phyloP scores from a whole-genome alignment of 129 eudicot species.

The Flaveria trinervia region DNA sequence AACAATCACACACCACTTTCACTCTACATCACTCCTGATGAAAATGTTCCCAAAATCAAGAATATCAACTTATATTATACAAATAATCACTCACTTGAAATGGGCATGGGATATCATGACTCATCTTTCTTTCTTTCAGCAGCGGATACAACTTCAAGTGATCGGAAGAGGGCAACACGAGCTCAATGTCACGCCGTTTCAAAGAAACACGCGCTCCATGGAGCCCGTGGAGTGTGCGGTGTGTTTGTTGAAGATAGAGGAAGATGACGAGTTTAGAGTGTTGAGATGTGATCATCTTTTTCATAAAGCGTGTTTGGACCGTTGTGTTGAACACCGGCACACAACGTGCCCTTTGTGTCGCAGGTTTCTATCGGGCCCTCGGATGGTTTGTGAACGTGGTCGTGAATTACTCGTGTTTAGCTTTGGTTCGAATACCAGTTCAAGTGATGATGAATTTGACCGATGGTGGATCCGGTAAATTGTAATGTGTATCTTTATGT shows the following conservation, averaged over 20 bases:
- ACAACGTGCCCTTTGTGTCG: slow-evolving; percentile 49
- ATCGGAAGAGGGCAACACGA: background rate
- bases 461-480: slow-evolving; percentile 37
- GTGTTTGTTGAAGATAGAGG: slow-evolving; percentile 41
- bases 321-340: slow-evolving; percentile 39
- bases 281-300: slow-evolving; percentile 45
- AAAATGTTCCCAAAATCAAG: slow-evolving; percentile 12
- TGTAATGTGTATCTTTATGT: background rate
- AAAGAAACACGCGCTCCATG: slow-evolving; percentile 13
- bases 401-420: slow-evolving; percentile 26
- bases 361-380: slow-evolving; percentile 28
- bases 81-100: slow-evolving; percentile 15
- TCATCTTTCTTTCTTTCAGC: slow-evolving; percentile 31
- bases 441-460: slow-evolving; percentile 25
- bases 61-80: slow-evolving; percentile 2
- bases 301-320: slow-evolving; percentile 49
- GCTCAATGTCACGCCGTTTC: slow-evolving; percentile 15
- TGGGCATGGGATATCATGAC: slow-evolving; percentile 42
- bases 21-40: background rate
- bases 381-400: slow-evolving; percentile 36
- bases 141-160: slow-evolving; percentile 25
- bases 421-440: slow-evolving; percentile 16
- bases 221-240: slow-evolving; percentile 41
- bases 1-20: slow-evolving; percentile 1
- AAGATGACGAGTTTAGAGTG: slow-evolving; percentile 38